Evolutionary conservation across 495 filamentous ascomycete species (phyloP), one percentile per base, ranked within the genome.

Genomic region (Apiosordaria backusii): DNA sequence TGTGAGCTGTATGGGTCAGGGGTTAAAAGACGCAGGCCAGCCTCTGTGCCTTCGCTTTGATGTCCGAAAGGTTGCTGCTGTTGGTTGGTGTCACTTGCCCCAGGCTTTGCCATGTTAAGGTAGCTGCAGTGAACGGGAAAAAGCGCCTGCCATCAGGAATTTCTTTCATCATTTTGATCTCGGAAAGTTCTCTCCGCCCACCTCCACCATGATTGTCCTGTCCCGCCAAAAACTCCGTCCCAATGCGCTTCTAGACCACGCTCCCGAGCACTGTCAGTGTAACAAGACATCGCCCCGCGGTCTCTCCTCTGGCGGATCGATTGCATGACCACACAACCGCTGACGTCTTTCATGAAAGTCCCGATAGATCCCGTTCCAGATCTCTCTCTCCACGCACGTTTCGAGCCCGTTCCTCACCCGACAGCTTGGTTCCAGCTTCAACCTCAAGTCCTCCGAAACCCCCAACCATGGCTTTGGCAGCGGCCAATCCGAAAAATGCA

Each of bases 401-500:
- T 81, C 69, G 78, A 71, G 68, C 69, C 81, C 58, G 76, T 80
- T 61, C 69, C 74, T 45, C 3, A 27, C 57, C 2, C 19, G 63
- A 52, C 83, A 81, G 61, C 85, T 83, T 53, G 89, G 88, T 71
- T 90, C 85, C 66, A 85, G 82, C 26, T 84, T 79, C 3, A 79
- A 75, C 23, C 89, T 71, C 64, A 83, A 68, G 16, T 81, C 75
- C 40, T 84, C 81, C 22, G 86, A 79, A 82, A 83, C 24, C 22
- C 24, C 19, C 16, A 90, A 75, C 90, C 90, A 93, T 0, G 90
- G 90, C 74, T 94, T 94, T 3, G 90, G 90, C 53, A 92, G 68
- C 4, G 91, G 91, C 86, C 87, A 90, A 71, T 95, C 92, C 3
- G 85, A 88, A 71, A 96, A 94, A 76, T 93, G 92, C 0, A 95